Percentiles rank a stretch among this genome's conserved stretches.
These are phyloP conservation scores for Bruguiera hainesii DNA, from an alignment of 441 rosid species.

Conservation along the genomic window DNA sequence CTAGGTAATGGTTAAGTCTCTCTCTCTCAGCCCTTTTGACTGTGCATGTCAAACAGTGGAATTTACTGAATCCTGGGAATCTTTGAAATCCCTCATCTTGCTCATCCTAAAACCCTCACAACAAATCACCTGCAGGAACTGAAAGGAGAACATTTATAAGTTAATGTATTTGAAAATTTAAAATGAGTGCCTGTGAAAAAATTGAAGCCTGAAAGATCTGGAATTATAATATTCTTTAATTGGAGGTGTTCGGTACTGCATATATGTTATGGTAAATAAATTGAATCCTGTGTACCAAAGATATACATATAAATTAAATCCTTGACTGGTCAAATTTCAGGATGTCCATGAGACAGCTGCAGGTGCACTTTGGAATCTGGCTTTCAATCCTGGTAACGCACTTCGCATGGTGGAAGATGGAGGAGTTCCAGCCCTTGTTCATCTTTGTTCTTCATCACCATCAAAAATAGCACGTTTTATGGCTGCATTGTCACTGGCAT, in stretches of 20 bases:
- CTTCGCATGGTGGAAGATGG: constrained; percentile 48
- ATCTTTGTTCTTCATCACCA: constrained; percentile 42
- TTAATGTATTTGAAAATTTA: no score
- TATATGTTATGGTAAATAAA: not conserved
- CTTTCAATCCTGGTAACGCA: constrained; percentile 49
- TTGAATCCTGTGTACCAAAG: no score
- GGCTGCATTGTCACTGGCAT: constrained; percentile 56
- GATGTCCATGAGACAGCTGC: constrained; percentile 67
- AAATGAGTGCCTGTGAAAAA: no score
- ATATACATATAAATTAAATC: not conserved
- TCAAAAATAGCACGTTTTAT: constrained; percentile 60
- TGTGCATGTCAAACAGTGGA: no score
- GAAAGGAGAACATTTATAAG: no score
- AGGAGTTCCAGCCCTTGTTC: constrained; percentile 49
- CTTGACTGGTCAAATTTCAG: constrained; percentile 25
- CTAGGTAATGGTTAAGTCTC: no score
- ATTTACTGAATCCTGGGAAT: no score
- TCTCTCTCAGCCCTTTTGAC: no score
- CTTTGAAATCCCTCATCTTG: no score
- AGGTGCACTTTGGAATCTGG: constrained; percentile 63
- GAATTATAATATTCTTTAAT: not conserved
- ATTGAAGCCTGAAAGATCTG: no score
- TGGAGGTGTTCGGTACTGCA: not conserved
- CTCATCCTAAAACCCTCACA: no score
- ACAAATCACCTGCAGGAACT: no score